phyloP scores from a whole-genome alignment of 805 yeast species.

The Metschnikowia henanensis region DNA sequence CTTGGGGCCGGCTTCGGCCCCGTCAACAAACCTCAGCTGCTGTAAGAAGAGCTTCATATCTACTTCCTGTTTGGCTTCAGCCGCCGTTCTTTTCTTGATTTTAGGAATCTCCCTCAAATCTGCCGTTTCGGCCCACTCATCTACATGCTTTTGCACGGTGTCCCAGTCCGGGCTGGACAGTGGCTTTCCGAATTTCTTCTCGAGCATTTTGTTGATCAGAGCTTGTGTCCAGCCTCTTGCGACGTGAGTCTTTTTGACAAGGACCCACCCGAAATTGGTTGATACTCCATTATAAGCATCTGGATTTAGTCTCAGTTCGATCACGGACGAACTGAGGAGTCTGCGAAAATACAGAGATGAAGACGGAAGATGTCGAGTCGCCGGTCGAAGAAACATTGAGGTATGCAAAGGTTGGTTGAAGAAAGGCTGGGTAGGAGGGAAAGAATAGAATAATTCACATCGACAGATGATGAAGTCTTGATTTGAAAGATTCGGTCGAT shows the following conservation, averaged over 20 bases:
- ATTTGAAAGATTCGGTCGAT: no score
- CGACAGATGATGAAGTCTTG: no score
- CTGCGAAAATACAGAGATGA: background rate
- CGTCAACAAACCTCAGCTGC: slow-evolving; percentile 25
- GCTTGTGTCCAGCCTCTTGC: slow-evolving; percentile 23
- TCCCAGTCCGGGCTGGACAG: background rate
- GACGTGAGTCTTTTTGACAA: slow-evolving; percentile 20
- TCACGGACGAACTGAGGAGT: slow-evolving; percentile 5
- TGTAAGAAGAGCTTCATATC: slow-evolving; percentile 22
- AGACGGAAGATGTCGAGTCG: background rate
- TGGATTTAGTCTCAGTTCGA: slow-evolving; percentile 13
- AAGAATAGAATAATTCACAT: no score
- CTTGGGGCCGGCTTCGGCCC: background rate
- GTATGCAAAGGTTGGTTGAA: no score
- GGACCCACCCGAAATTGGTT: slow-evolving; percentile 25
- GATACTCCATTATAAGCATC: slow-evolving; percentile 18
- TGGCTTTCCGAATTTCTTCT: slow-evolving; percentile 1
- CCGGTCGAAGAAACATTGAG: slow-evolving; percentile 3
- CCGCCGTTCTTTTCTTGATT: slow-evolving; percentile 12
- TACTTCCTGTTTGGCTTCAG: slow-evolving; percentile 14
- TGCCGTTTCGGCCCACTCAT: slow-evolving; percentile 19
- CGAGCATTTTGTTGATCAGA: slow-evolving; percentile 8
- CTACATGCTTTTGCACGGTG: slow-evolving; percentile 14
- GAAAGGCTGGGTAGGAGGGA: no score
- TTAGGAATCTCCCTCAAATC: slow-evolving; percentile 14